Percentiles rank a stretch among this genome's conserved stretches.
phyloP scores from a whole-genome alignment of 1,284 basidiomycete species.

The Coniophora puteana region DNA sequence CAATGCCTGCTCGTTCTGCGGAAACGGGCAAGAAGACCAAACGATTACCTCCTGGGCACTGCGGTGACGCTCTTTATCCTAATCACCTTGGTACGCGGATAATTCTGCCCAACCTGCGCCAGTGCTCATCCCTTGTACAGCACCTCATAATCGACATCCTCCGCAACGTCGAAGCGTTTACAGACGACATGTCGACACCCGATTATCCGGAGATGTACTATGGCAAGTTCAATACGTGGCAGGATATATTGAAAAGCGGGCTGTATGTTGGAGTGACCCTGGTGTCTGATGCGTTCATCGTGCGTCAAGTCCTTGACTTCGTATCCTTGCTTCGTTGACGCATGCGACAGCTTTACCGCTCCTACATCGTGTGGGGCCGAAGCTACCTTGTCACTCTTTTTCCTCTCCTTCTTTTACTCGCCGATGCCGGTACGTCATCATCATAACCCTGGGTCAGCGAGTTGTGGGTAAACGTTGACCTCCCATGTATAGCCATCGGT shows the following conservation, averaged over 20 bases:
- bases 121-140: conserved; percentile 6
- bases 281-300: conserved; percentile 18
- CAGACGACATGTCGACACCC: conserved; percentile 7
- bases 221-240: conserved; percentile 6
- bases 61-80: conserved; percentile 16
- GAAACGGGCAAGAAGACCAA: conserved; percentile 11
- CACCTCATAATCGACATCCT: conserved; percentile 14
- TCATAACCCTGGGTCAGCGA: neutral
- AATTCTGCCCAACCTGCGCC: neutral
- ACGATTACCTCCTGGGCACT: conserved; percentile 14
- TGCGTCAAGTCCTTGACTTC: neutral
- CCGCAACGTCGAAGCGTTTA: conserved; percentile 15
- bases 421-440: conserved; percentile 15
- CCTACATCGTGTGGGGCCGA: conserved; percentile 19
- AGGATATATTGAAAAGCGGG: conserved; percentile 8
- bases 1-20: conserved; percentile 9
- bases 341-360: conserved; percentile 20
- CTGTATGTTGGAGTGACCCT: conserved; percentile 16
- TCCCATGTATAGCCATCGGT: conserved; percentile 9
- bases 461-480: too few species aligned
- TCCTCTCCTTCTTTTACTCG: conserved; percentile 15
- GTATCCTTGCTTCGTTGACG: too few species aligned
- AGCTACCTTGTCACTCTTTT: conserved; percentile 6
- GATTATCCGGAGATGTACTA: conserved; percentile 13
- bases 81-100: conserved; percentile 11